Percentiles rank a stretch among this genome's conserved stretches.
phyloP scores from a whole-genome alignment of 2,329 filamentous ascomycete species.

The Ceratocystis papillata region DNA sequence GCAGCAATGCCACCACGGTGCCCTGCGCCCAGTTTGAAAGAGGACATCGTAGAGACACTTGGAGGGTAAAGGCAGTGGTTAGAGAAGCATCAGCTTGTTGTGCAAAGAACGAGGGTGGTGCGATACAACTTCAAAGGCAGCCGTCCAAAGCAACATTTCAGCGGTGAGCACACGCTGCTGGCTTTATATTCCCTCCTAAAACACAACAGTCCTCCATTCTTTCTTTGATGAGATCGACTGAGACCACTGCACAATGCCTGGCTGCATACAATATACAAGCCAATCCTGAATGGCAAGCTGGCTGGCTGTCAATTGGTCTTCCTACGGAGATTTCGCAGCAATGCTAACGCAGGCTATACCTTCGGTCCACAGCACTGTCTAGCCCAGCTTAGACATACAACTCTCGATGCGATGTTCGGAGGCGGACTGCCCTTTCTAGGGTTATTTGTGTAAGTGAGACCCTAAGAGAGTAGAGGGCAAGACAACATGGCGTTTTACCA shows the following conservation, averaged over 20 bases:
- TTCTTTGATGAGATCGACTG: too few relatives aligned
- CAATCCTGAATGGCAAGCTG: too few relatives aligned
- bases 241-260: neutral
- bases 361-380: too few relatives aligned
- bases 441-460: neutral
- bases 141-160: neutral
- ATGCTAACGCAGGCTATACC: too few relatives aligned
- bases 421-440: neutral
- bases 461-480: neutral
- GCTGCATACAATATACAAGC: neutral
- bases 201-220: too few relatives aligned
- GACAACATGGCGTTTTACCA: neutral
- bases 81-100: neutral
- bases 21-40: neutral
- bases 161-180: neutral
- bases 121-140: neutral
- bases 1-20: neutral
- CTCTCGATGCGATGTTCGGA: too few relatives aligned
- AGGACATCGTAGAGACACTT: neutral
- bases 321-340: too few relatives aligned
- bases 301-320: too few relatives aligned
- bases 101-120: neutral
- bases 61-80: neutral
- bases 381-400: too few relatives aligned
- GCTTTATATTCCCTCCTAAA: neutral